Percentiles rank a stretch among this genome's conserved stretches.
These are phyloP conservation scores for Lindgomyces ingoldianus DNA, from an alignment of 495 filamentous ascomycete genomes.

Conservation along the genomic window DNA sequence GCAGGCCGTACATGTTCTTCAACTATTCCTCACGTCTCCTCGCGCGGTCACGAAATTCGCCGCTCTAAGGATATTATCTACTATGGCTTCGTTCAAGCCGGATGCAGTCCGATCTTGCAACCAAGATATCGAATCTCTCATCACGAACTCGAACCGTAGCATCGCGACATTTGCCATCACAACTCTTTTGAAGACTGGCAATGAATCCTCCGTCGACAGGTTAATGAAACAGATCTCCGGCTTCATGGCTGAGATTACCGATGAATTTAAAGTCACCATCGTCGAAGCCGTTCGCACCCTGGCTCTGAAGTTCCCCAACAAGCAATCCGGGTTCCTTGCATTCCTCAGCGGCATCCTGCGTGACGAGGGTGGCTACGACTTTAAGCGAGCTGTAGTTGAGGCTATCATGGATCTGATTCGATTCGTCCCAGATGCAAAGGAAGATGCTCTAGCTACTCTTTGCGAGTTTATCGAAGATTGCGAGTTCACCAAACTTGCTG, in stretches of 20 bases:
- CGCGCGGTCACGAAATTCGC: conserved; percentile 96
- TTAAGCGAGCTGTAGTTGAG: conserved; percentile 96
- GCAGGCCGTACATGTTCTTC: conserved; percentile 91
- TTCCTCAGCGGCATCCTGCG: conserved; percentile 94
- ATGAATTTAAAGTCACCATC: conserved; percentile 99
- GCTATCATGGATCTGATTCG: conserved; percentile 99
- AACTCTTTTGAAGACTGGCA: conserved; percentile 95
- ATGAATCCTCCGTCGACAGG: conserved; percentile 93
- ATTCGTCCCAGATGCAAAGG: conserved; percentile 96
- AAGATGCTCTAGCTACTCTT: conserved; percentile 93
- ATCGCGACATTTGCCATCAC: conserved; percentile 99
- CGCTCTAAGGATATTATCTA: conserved; percentile 94
- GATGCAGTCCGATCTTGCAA: conserved; percentile 91
- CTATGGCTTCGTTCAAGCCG: conserved; percentile 92
- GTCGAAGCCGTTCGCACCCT: conserved; percentile 96
- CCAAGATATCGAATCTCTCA: conserved; percentile 92
- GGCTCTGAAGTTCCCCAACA: conserved; percentile 95
- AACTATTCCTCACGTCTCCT: conserved; percentile 92
- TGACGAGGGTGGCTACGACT: conserved; percentile 97
- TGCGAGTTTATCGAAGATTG: conserved; percentile 99
- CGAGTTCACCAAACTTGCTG: conserved; percentile 97
- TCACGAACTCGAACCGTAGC: conserved; percentile 93
- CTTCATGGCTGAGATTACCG: conserved; percentile 47
- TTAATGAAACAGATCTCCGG: conserved; percentile 85
- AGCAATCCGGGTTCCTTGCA: conserved; percentile 95